A percentile compares a stretch with the other conserved stretches of the same genome.
Evolutionary conservation across 2,329 filamentous ascomycete genomes (phyloP).

Genomic region (Rhynchosporium secalis): DNA sequence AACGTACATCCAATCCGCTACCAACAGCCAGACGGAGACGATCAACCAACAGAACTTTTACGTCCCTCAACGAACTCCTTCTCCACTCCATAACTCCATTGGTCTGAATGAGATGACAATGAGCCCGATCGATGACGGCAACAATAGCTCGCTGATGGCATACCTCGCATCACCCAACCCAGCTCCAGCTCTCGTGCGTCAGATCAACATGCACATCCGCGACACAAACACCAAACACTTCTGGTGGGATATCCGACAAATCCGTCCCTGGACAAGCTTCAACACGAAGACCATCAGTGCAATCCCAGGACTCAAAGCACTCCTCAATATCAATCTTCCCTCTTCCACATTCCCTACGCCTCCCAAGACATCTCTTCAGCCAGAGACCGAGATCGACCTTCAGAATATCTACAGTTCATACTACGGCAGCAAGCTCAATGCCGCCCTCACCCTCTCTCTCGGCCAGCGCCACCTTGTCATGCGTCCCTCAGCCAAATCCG

Average conservation of each 20-base stretch:
- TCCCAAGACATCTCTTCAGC: constrained; percentile 55
- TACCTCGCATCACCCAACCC: constrained; percentile 82
- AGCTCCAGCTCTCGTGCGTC: constrained; percentile 77
- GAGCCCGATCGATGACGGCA: constrained; percentile 40
- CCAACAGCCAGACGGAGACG: constrained; percentile 43
- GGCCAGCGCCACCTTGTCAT: constrained; percentile 57
- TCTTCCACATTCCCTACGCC: constrained; percentile 57
- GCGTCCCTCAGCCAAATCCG: constrained; percentile 36
- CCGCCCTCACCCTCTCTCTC: constrained; percentile 75
- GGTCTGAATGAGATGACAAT: constrained; percentile 39
- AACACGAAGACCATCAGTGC: constrained; percentile 68
- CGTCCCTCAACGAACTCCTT: constrained; percentile 46
- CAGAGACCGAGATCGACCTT: constrained; percentile 76
- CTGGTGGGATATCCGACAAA: constrained; percentile 93
- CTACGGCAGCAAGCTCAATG: constrained; percentile 85
- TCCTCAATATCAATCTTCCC: constrained; percentile 71
- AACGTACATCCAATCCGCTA: constrained; percentile 45
- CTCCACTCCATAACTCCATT: constrained; percentile 42
- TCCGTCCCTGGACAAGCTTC: constrained; percentile 82
- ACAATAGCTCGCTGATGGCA: constrained; percentile 68
- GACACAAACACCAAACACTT: constrained; percentile 77
- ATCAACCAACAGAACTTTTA: constrained; percentile 46
- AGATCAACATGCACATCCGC: constrained; percentile 67
- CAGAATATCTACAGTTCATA: constrained; percentile 60
- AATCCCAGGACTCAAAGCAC: constrained; percentile 69